Evolutionary conservation across 768 basidiomycete genomes (phyloP), one percentile per base, ranked within the genome.

Genomic region (Pisolithus marmoratus): DNA sequence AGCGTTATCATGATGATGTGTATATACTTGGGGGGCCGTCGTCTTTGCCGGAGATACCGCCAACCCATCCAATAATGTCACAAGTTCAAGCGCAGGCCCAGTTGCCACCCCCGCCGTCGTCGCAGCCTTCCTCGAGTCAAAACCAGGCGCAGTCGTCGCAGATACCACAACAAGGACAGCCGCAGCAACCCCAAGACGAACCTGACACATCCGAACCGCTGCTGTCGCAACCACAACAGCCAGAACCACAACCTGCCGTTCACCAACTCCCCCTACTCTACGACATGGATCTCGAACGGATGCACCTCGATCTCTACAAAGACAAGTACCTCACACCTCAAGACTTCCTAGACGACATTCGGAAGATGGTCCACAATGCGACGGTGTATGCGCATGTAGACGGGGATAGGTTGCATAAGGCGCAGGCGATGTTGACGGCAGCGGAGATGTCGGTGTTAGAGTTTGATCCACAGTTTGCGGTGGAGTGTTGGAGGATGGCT

Each of bases 401-500:
- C 63, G 63, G 70, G 15, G 95, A 97, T 7, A 76, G 90, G 38
- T 66, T 90, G 40, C 79, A 81, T 61, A 87, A 85, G 55, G 90
- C 95, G 0, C 87, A 91, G 54, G 86, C 90, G 37, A 91, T 99
- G 91, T 81, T 84, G 55, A 91, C 83, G 22, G 87, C 90, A 17
- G 77, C 90, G 2, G 77, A 96, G 63, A 86, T 94, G 57, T 85
- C 89, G 72, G 81, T 92, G 50, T 82, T 88, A 59, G 88, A 90
- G 61, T 91, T 94, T 59, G 94, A 95, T 61, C 76, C 79, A 1
- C 76, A 80, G 48, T 87, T 96, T 65, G 73, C 75, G 47, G 52
- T 83, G 26, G 95, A 97, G 65, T 97, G 94, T 65, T 85, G 88
- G 64, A 77, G 89, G 56, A 94, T 94, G 89, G 87, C 90, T 14